phyloP scores from a whole-genome alignment of 2,329 filamentous ascomycete genomes.

The Phaeosphaeriaceae sp. region DNA sequence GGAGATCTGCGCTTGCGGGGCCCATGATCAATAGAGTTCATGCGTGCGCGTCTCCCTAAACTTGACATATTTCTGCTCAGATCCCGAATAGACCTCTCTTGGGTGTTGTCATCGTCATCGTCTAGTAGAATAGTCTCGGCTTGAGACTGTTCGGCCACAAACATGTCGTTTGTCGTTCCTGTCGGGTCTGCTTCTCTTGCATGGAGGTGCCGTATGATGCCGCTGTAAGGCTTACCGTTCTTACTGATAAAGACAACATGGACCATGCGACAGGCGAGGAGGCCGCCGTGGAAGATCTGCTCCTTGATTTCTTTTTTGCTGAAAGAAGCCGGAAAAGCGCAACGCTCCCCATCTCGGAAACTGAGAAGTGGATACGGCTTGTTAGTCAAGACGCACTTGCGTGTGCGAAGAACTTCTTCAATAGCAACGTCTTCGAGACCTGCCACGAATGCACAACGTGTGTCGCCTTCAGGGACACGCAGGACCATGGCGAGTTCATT shows the following conservation, averaged over 20 bases:
- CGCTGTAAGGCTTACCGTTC: constrained; percentile 7
- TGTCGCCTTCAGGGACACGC: constrained; percentile 3
- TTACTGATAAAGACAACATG: not conserved
- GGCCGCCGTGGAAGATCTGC: constrained; percentile 6
- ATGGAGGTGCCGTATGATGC: constrained; percentile 8
- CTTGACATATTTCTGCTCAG: not conserved
- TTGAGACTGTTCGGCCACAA: too few relatives aligned
- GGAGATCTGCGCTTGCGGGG: not conserved
- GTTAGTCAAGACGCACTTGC: not conserved
- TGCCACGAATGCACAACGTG: not conserved
- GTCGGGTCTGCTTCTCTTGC: constrained; percentile 2
- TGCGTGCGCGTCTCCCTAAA: not conserved
- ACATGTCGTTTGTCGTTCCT: not conserved
- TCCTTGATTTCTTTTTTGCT: constrained; percentile 1
- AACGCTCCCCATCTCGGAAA: not conserved
- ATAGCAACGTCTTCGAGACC: constrained; percentile 3
- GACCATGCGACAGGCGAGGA: constrained; percentile 3
- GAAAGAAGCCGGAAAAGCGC: constrained; percentile 2
- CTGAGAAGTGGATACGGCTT: constrained; percentile 8
- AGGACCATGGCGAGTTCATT: constrained; percentile 16
- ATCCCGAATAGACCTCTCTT: not conserved
- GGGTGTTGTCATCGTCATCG: not conserved
- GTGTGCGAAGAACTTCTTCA: not conserved
- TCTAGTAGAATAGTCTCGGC: not conserved
- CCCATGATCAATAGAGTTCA: not conserved